Conservation (phyloP, 176 grass and related monocot genomes). For the Ensete glaucum region DNA sequence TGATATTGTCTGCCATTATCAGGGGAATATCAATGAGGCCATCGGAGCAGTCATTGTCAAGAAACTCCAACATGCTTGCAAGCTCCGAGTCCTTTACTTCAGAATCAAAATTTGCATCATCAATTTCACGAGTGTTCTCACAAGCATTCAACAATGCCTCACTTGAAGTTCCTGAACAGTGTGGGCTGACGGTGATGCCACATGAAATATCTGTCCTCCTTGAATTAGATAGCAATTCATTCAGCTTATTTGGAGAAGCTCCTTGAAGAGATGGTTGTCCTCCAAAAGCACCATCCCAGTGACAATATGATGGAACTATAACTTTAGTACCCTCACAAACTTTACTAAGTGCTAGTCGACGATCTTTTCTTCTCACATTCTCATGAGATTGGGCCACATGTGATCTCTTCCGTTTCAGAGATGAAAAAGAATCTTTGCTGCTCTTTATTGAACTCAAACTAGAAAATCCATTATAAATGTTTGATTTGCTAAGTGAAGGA, state of each 20-base stretch:
- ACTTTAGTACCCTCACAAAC: conserved; percentile 55
- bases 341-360: conserved; percentile 45
- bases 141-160: conserved; percentile 43
- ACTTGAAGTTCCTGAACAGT: conserved; percentile 66
- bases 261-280: conserved; percentile 33
- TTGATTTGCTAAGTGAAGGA: conserved; percentile 23
- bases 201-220: conserved; percentile 24
- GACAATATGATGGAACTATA: conserved; percentile 63
- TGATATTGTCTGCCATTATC: conserved; percentile 32
- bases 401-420: conserved; percentile 63
- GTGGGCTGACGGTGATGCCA: conserved; percentile 28
- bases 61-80: conserved; percentile 29
- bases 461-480: conserved; percentile 39
- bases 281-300: conserved; percentile 31
- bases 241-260: conserved; percentile 23
- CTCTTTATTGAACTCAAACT: conserved; percentile 29
- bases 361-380: conserved; percentile 73
- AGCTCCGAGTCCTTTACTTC: conserved; percentile 33
- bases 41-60: conserved; percentile 47
- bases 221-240: conserved; percentile 25
- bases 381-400: conserved; percentile 65
- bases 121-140: conserved; percentile 30
- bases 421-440: conserved; percentile 40
- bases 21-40: conserved; percentile 42
- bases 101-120: conserved; percentile 18